A percentile compares a stretch with the other conserved stretches of the same genome.
Conservation (phyloP, 805 yeast genomes). For the Saccharomycodes ludwigii region DNA sequence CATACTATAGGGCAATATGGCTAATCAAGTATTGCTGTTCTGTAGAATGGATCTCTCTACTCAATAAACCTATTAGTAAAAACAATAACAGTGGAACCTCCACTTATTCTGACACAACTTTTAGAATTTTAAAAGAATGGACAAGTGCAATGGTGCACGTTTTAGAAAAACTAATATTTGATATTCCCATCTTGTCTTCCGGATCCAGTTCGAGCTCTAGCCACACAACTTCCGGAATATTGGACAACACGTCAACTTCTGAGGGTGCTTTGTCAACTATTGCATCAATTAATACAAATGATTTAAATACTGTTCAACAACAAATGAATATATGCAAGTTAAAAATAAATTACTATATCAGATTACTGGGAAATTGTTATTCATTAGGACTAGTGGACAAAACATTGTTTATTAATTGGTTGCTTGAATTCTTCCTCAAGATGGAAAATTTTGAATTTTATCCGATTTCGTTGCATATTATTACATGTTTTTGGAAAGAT, state of each 20-base stretch:
- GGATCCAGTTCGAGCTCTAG: neutral
- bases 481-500: slow-evolving; percentile 63
- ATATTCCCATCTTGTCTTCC: slow-evolving; percentile 21
- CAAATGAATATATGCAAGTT: slow-evolving; percentile 27
- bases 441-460: slow-evolving; percentile 27
- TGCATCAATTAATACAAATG: neutral
- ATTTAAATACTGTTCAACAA: neutral
- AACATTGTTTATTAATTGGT: slow-evolving; percentile 49
- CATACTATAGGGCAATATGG: slow-evolving; percentile 81
- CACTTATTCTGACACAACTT: slow-evolving; percentile 27
- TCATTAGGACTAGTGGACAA: slow-evolving; percentile 56
- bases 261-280: neutral
- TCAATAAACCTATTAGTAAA: slow-evolving; percentile 9
- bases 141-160: slow-evolving; percentile 66
- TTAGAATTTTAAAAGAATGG: slow-evolving; percentile 78
- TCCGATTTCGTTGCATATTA: slow-evolving; percentile 38
- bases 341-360: slow-evolving; percentile 47
- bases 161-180: slow-evolving; percentile 22
- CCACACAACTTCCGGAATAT: too few species aligned
- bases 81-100: slow-evolving; percentile 7
- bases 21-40: slow-evolving; percentile 77
- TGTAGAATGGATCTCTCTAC: slow-evolving; percentile 38
- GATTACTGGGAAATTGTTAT: slow-evolving; percentile 52
- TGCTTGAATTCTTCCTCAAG: slow-evolving; percentile 38
- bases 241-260: slow-evolving; percentile 1